Conservation (phyloP, 441 rosid genomes). For the Corymbia citriodora region DNA sequence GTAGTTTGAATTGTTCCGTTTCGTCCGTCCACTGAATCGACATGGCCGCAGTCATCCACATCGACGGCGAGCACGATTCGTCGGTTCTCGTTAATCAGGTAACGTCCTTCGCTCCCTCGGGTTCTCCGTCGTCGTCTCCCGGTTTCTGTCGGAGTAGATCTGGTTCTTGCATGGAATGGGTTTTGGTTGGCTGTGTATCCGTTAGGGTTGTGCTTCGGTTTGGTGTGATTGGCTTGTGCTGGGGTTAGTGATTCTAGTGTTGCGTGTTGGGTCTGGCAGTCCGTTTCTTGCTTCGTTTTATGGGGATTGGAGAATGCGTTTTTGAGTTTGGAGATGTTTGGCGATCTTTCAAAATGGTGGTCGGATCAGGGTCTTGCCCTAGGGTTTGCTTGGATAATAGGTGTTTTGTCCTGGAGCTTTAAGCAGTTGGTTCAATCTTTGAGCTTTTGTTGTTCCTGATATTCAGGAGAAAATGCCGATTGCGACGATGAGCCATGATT, state of each 20-base stretch:
- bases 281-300: background rate
- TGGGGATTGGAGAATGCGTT: background rate
- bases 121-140: background rate
- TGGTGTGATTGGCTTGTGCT: background rate
- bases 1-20: background rate
- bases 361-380: background rate
- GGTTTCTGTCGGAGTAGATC: background rate
- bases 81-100: background rate
- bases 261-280: background rate
- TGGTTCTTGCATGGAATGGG: background rate
- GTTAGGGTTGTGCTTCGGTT: background rate
- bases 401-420: background rate
- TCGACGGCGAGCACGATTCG: background rate
- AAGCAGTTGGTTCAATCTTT: background rate
- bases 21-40: background rate
- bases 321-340: background rate
- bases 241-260: background rate
- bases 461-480: conserved; percentile 32
- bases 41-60: background rate
- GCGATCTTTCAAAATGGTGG: background rate
- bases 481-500: conserved; percentile 13
- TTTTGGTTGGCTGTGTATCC: background rate
- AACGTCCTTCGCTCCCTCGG: background rate
- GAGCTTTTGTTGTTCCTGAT: background rate
- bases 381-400: background rate